Evolutionary conservation across 2,329 filamentous ascomycete genomes (phyloP), one percentile per base, ranked within the genome.

Genomic region (Alternaria sp.): DNA sequence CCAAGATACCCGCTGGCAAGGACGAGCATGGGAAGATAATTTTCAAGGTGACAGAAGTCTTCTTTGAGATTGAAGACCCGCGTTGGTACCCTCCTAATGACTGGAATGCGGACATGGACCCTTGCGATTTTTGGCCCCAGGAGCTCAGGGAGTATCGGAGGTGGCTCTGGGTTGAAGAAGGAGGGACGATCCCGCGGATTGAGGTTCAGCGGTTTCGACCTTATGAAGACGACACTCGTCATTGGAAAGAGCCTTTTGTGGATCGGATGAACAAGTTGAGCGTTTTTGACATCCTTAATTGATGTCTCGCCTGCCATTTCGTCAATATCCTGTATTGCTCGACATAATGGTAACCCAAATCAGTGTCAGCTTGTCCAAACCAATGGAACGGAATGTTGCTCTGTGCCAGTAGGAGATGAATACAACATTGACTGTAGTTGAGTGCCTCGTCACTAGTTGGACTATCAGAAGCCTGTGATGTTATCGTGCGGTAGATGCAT

Each of bases 41-140:
- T 17, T 49, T 17, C 46, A 23, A 28, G 9, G 15, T 28, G 9
- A 26, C 46, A 49, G 21, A 46, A 15, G 45, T 51, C 45, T 30
- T 26, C 13, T 63, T 58, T 26, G 55, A 59, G 55, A 25, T 59
- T 52, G 43, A 47, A 36, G 55, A 57, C 19, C 43, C 46, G 19
- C 9, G 21, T 19, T 50, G 55, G 55, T 43, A 32, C n/a, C 51
- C 51, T n/a, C 51, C 51, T 11, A 13, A 23, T 36, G 51, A 54
- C 13, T 43, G 51, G 32, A 21, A 54, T 13, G 12, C 30, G 6
- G 21, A 54, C 21, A 21, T 36, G 32, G 13, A 54, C 19, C 17
- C 19, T 15, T 13, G 11, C 12, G 23, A 43, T n/a, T 19, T 25
- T 23, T 23, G 12, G 51, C 36, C 46, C 15, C 23, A 49, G 23